Conservation (phyloP, 768 basidiomycete genomes). For the Psilocybe tampanensis region DNA sequence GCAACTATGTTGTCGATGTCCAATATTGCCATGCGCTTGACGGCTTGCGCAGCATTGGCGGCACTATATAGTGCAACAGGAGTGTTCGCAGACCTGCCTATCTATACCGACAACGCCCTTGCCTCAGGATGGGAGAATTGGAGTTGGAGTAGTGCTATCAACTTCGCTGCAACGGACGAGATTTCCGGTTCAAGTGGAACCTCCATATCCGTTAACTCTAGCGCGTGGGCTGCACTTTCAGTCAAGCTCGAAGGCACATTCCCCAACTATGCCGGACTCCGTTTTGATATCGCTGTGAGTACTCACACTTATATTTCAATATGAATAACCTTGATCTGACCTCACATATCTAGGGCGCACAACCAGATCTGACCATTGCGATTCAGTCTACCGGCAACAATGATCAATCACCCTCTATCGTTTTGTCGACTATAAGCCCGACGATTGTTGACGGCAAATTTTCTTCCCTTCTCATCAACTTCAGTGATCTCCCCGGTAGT, state of each 20-base stretch:
- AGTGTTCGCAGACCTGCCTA: slow-evolving; percentile 35
- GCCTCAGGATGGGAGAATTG: slow-evolving; percentile 52
- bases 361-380: slow-evolving; percentile 46
- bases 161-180: slow-evolving; percentile 47
- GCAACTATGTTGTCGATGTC: slow-evolving; percentile 21
- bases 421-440: slow-evolving; percentile 43
- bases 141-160: slow-evolving; percentile 48
- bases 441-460: slow-evolving; percentile 38
- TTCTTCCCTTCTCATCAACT: slow-evolving; percentile 49
- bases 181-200: slow-evolving; percentile 43
- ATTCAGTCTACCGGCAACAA: slow-evolving; percentile 42
- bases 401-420: slow-evolving; percentile 38
- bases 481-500: slow-evolving; percentile 45
- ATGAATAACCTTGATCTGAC: neutral
- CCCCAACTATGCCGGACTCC: slow-evolving; percentile 45
- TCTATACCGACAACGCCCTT: slow-evolving; percentile 45
- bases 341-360: slow-evolving; percentile 34
- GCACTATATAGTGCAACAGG: slow-evolving; percentile 19
- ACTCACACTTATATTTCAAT: slow-evolving; percentile 13
- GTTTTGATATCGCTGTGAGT: slow-evolving; percentile 50
- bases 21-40: slow-evolving; percentile 18
- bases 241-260: slow-evolving; percentile 46
- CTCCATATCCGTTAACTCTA: slow-evolving; percentile 45
- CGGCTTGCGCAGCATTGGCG: slow-evolving; percentile 22
- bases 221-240: slow-evolving; percentile 46